Evolutionary conservation across 2,329 filamentous ascomycete species (phyloP).

Genomic region (Verticillium zaregamsianum): DNA sequence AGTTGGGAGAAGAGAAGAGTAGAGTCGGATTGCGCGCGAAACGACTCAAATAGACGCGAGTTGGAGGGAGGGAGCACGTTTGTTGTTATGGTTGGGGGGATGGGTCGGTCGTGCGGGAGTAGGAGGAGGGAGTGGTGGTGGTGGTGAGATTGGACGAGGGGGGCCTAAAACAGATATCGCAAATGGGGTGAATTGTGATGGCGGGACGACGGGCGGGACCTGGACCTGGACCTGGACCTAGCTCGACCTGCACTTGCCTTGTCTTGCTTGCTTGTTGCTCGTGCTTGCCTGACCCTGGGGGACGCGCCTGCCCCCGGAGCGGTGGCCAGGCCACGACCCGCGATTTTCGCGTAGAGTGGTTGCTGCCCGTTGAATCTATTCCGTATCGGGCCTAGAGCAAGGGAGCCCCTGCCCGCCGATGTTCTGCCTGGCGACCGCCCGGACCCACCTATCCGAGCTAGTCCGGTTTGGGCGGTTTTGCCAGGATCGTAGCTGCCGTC

Average conservation of each 20-base stretch:
- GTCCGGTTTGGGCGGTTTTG: neutral
- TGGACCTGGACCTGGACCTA: neutral
- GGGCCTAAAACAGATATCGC: slow-evolving; percentile 5
- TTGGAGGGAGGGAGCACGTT: neutral
- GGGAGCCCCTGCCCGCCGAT: neutral
- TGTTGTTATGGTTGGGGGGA: slow-evolving; percentile 1
- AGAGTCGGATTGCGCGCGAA: neutral
- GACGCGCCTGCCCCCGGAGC: slow-evolving; percentile 10
- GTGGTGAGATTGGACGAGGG: neutral
- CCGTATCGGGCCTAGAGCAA: neutral
- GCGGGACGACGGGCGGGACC: slow-evolving; percentile 9
- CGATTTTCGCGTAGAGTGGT: slow-evolving; percentile 16
- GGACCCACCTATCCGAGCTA: neutral
- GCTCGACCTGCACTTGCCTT: neutral
- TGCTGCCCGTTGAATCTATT: neutral
- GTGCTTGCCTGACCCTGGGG: neutral
- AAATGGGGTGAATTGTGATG: slow-evolving; percentile 9
- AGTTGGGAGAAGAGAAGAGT: slow-evolving; percentile 1
- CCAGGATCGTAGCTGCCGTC: neutral
- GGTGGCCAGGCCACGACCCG: slow-evolving; percentile 4
- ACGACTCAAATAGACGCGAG: neutral
- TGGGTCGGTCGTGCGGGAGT: slow-evolving; percentile 1
- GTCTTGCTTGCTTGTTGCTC: neutral
- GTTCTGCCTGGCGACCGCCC: neutral
- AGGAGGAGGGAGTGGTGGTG: neutral